Evolutionary conservation across 2,329 filamentous ascomycete species (phyloP).

Genomic region (Boeremia lycopersici): DNA sequence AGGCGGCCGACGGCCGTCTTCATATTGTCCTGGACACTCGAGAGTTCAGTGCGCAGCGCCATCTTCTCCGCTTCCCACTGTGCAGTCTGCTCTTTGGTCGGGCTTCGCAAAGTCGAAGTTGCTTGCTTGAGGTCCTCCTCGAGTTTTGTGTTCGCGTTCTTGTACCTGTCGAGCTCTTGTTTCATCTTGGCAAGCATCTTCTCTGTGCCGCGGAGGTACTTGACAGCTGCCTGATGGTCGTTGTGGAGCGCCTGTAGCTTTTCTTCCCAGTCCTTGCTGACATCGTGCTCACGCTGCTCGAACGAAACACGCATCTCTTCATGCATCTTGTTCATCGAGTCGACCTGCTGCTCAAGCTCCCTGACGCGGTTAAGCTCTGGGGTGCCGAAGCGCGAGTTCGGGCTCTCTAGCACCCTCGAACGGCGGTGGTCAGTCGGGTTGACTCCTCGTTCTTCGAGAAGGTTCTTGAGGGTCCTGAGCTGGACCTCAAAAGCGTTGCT

Average conservation of each 20-base stretch:
- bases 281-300: slow-evolving; percentile 80
- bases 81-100: slow-evolving; percentile 54
- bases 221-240: slow-evolving; percentile 96
- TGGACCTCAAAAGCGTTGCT: slow-evolving; percentile 93
- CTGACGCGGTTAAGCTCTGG: slow-evolving; percentile 80
- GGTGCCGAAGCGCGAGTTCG: slow-evolving; percentile 73
- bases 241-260: slow-evolving; percentile 93
- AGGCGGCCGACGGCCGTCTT: slow-evolving; percentile 69
- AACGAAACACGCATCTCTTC: slow-evolving; percentile 82
- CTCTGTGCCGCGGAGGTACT: slow-evolving; percentile 97
- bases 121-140: slow-evolving; percentile 77
- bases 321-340: slow-evolving; percentile 75
- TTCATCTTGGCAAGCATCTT: slow-evolving; percentile 99
- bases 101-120: slow-evolving; percentile 48
- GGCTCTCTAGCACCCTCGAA: slow-evolving; percentile 73
- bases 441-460: slow-evolving; percentile 86
- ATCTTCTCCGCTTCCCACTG: slow-evolving; percentile 79
- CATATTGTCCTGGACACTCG: slow-evolving; percentile 71
- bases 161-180: slow-evolving; percentile 92
- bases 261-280: slow-evolving; percentile 88
- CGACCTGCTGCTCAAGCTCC: slow-evolving; percentile 88
- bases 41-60: slow-evolving; percentile 70
- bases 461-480: slow-evolving; percentile 89
- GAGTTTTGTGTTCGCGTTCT: slow-evolving; percentile 80
- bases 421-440: slow-evolving; percentile 75